Base-by-base conservation (phyloP, 257 asterid species). In the Pogostemon cablin region DNA sequence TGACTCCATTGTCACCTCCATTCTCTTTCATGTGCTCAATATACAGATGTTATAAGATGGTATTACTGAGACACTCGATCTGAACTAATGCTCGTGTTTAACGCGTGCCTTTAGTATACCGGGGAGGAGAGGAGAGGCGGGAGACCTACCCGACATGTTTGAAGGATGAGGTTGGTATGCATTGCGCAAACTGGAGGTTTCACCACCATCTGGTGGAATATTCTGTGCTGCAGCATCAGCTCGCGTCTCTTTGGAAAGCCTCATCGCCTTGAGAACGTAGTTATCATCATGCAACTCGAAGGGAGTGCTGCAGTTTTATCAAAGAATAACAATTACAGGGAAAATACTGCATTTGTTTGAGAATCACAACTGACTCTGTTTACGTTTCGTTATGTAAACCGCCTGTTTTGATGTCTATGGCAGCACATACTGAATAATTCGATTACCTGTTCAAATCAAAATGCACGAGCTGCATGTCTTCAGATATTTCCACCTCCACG, bases 401-500 rank as follows among this genome's bases (percentile, higher is more conserved):
- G 53, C 34, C 40, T 11, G 35, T 48, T 20, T 50, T 48, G 50
- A 32, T 46, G 41, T 6, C 34, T 10, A 46, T 62, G 32, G 11
- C 56, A 38, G 65, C 44, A 44, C 6, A 62, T 9, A 41, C 1
- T 65, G 49, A 53, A 32, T 11, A 8, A 6, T 65, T 50, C 42
- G 9, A 75, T 61, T 75, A 92, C 97, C 96, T 92, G 75, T 88
- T 90, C 79, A 93, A 90, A 78, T 93, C 98, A 53, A 93, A 90
- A 85, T 88, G 96, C 79, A 90, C 98, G 43, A 93, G 86, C 85
- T 93, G 98, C 98, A 90, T 93, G 61, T 93, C 98, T 84, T 93
- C 98, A 20, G 98, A 93, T 80, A 90, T 93, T 85, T 93, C 98
- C 81, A 93, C 96, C 86, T 93, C 97, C 37, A 93, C 97, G 8